Evolutionary conservation across 23 red algal species (phyloP).

Genomic region (Gracilaria domingensis): DNA sequence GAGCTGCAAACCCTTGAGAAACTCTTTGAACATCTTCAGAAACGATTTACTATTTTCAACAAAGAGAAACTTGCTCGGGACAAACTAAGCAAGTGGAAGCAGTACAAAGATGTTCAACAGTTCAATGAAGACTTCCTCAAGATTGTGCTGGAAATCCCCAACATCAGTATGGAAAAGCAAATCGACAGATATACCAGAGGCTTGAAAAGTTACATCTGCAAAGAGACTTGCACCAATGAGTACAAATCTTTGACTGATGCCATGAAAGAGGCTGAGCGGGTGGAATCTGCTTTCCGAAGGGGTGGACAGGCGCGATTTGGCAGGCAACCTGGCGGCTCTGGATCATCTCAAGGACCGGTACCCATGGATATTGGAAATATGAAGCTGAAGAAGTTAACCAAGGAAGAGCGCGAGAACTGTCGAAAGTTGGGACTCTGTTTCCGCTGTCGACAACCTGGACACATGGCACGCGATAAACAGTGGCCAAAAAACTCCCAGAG

Average conservation of each 20-base stretch:
- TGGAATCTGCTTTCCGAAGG: not conserved
- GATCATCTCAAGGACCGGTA: too few relatives aligned
- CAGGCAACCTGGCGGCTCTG: not conserved
- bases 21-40: too few relatives aligned
- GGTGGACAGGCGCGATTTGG: not conserved
- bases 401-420: not conserved
- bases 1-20: not conserved
- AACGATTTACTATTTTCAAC: too few relatives aligned
- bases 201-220: too few relatives aligned
- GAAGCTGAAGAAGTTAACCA: conserved; percentile 16
- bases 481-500: too few relatives aligned
- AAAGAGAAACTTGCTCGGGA: too few relatives aligned
- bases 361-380: conserved; percentile 33
- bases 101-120: not conserved
- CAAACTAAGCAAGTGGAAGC: not conserved
- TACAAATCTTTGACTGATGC: not conserved
- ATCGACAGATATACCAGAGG: too few relatives aligned
- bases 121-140: not conserved
- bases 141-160: not conserved
- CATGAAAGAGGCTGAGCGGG: conserved; percentile 29
- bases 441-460: too few relatives aligned
- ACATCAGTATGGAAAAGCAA: too few relatives aligned
- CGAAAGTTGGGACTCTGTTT: not conserved
- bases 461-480: too few relatives aligned
- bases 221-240: too few relatives aligned